Base-by-base conservation (phyloP, 2,329 filamentous ascomycete genomes). In the Bipolaris oryzae region DNA sequence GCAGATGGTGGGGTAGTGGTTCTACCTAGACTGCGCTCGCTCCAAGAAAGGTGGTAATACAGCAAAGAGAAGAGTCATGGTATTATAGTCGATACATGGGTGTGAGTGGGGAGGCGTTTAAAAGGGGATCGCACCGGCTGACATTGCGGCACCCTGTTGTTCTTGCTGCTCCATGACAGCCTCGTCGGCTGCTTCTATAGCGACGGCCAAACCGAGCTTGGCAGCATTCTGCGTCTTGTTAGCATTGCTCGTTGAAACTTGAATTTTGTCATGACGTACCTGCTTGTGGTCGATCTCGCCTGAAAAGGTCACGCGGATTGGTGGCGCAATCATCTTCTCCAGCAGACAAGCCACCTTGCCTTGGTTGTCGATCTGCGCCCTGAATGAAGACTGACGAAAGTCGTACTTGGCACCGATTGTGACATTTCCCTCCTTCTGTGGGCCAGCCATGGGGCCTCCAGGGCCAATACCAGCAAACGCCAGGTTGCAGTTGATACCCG, bases 401-500 rank as follows among this genome's bases (percentile, higher is more conserved):
- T 97, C 94, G 80, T 99, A 99, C 81, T 99, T 99, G 76, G 92
- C 91, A 72, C 94, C 95, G 70, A 98, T 85, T 52, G 93, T 92
- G 51, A 96, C 93, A 60, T 91, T 85, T 53, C 95, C 95, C 78
- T 99, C 93, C 78, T 92, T 94, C 77, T 88, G 86, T 51, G 68
- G 69, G n/a, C 87, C 87, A 58, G 84, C 87, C 71, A 91, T 91
- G 62, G 86, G 85, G 50, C 85, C 86, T 66, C 57, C 74, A 57
- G 85, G 74, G 31, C 87, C 82, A 31, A 87, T 84, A 25, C 80
- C 80, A 21, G 85, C 87, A 67, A 96, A 89, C 64, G 93, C 89
- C 57, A 99, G 84, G 77, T 92, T 96, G 84, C 96, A 87, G 71
- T 98, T 94, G 68, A 96, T 91, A 79, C 95, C 95, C 60, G 92